These are phyloP conservation scores for Thraustochytrium striatum DNA, from an alignment of 352 stramenopile species.

Conservation along the genomic window DNA sequence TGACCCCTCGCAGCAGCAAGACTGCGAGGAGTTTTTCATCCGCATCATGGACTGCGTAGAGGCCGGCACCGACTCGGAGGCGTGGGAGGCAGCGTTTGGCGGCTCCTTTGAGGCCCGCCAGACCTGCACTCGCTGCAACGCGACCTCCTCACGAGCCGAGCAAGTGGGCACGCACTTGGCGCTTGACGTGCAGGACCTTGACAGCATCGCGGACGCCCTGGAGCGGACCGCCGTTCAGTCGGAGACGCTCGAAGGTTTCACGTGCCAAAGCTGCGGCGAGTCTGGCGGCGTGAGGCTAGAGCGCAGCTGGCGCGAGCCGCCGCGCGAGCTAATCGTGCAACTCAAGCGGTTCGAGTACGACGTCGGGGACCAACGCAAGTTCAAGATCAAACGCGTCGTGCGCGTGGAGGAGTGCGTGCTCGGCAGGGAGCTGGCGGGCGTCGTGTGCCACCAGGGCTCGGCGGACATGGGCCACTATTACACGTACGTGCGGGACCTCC, in stretches of 20 bases:
- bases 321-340: conserved; percentile 2
- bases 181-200: conserved; percentile 75
- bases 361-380: conserved; percentile 43
- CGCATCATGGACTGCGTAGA: conserved; percentile 49
- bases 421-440: conserved; percentile 66
- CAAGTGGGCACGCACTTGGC: conserved; percentile 72
- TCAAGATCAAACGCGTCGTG: conserved; percentile 56
- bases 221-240: background rate
- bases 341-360: conserved; percentile 29
- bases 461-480: conserved; percentile 82
- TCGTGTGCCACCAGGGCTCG: conserved; percentile 77
- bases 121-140: conserved; percentile 76
- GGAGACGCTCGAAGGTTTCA: conserved; percentile 13
- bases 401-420: conserved; percentile 73
- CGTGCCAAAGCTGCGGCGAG: conserved; percentile 38
- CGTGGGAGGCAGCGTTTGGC: conserved; percentile 40
- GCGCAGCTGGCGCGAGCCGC: conserved; percentile 23
- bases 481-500: conserved; percentile 66
- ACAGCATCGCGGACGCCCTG: conserved; percentile 58
- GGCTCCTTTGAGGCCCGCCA: conserved; percentile 29
- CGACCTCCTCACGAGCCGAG: conserved; percentile 76
- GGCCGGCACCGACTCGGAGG: conserved; percentile 15
- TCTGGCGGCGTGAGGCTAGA: conserved; percentile 16
- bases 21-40: conserved; percentile 52
- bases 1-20: conserved; percentile 49